phyloP scores from a whole-genome alignment of 2,329 filamentous ascomycete species.

The Neonectria faginata region DNA sequence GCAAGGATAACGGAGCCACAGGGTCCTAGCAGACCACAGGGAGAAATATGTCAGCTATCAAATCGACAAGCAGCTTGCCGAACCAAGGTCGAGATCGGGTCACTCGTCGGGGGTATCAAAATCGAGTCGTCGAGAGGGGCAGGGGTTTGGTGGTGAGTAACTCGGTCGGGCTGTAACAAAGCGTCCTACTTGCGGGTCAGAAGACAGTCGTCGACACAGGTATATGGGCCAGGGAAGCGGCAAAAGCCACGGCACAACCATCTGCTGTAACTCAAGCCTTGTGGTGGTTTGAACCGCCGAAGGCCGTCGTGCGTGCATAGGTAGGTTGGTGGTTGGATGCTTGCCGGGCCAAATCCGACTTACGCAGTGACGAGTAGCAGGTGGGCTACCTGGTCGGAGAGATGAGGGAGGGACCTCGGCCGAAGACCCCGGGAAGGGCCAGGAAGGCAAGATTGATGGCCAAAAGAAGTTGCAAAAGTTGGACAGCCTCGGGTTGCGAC shows the following conservation, averaged over 20 bases:
- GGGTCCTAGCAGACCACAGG: constrained; percentile 27
- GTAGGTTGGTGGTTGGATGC: constrained; percentile 12
- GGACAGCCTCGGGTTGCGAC: constrained; percentile 10
- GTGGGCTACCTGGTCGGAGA: constrained; percentile 37
- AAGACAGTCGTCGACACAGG: constrained; percentile 33
- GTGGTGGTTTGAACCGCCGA: constrained; percentile 6
- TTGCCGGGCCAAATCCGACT: constrained; percentile 39
- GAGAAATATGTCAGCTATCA: constrained; percentile 25
- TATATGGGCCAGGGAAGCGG: constrained; percentile 32
- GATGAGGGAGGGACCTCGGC: constrained; percentile 31
- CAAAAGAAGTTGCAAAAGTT: constrained; percentile 15
- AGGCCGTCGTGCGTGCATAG: constrained; percentile 10
- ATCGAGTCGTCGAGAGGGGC: constrained; percentile 24
- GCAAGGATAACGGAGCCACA: constrained; percentile 37
- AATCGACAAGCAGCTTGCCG: constrained; percentile 27
- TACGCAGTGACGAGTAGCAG: constrained; percentile 42
- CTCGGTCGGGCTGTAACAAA: constrained; percentile 47
- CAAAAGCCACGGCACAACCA: constrained; percentile 10
- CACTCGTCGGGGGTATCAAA: constrained; percentile 28
- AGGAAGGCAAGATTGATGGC: constrained; percentile 22
- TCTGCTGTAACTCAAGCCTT: constrained; percentile 23
- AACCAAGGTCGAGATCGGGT: constrained; percentile 25
- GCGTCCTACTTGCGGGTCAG: constrained; percentile 45
- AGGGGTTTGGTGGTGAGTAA: constrained; percentile 31
- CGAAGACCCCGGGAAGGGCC: constrained; percentile 21